Evolutionary conservation across 1,284 basidiomycete species (phyloP).

Genomic region (Trametes versicolor): DNA sequence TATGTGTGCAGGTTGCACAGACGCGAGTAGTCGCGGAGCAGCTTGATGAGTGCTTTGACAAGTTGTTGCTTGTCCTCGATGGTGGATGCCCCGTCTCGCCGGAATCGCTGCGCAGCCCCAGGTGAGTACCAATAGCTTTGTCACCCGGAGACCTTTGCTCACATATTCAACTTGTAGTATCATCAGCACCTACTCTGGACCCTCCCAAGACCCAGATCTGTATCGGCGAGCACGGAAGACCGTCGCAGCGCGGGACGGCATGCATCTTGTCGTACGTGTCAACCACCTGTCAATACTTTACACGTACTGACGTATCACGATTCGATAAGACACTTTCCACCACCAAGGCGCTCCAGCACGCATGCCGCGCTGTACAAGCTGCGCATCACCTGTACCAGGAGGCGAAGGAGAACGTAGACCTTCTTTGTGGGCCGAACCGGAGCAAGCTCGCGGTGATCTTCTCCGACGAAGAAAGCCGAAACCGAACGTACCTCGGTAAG

Average conservation of each 20-base stretch:
- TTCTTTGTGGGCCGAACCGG: constrained; percentile 26
- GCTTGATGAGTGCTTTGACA: neutral
- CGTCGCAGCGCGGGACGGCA: constrained; percentile 18
- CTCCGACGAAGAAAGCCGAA: constrained; percentile 30
- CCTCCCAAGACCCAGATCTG: neutral
- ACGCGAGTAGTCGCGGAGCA: neutral
- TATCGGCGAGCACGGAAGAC: constrained; percentile 20
- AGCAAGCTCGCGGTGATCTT: constrained; percentile 12
- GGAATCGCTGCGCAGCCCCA: neutral
- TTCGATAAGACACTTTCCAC: constrained; percentile 8
- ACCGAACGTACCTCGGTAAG: constrained; percentile 27
- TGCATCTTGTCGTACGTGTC: constrained; percentile 17
- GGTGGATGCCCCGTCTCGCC: neutral
- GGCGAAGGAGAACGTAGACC: constrained; percentile 26
- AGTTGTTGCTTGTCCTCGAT: neutral
- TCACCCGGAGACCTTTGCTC: too few species aligned
- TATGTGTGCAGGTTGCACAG: neutral
- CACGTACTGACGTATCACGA: too few species aligned
- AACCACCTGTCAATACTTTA: neutral
- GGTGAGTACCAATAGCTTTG: neutral
- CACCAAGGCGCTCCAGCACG: constrained; percentile 15
- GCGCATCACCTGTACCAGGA: constrained; percentile 27
- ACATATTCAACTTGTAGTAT: neutral
- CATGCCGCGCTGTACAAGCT: constrained; percentile 20
- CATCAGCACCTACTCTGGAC: constrained; percentile 9